A percentile compares a stretch with the other conserved stretches of the same genome.
Conservation (phyloP, 306 rosid genomes). For the Rubus parviflorus region DNA sequence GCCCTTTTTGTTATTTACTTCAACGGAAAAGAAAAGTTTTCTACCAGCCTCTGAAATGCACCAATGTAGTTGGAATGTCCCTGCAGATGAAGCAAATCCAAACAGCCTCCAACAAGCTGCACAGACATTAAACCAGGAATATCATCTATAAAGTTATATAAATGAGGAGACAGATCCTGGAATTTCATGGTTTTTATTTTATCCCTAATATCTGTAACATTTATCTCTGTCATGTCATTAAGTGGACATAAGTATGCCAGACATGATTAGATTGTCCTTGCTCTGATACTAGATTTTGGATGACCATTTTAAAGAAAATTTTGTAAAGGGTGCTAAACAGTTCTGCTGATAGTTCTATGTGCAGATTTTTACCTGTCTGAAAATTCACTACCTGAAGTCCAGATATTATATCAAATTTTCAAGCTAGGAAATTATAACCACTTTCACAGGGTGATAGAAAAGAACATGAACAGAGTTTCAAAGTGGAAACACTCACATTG, state of each 20-base stretch:
- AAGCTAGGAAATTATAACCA: not conserved
- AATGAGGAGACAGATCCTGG: not conserved
- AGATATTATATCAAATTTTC: not conserved
- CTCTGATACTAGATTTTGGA: not conserved
- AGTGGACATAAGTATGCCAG: not conserved
- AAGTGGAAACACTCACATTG: conserved; percentile 30
- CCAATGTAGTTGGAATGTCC: not conserved
- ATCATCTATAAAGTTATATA: not conserved
- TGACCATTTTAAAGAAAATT: not conserved
- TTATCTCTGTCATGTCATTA: not conserved
- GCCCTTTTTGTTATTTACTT: not conserved
- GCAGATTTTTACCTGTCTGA: too few species aligned
- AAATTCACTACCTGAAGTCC: not conserved
- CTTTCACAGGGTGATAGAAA: conserved; percentile 18
- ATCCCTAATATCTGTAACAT: conserved; percentile 5
- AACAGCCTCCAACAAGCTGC: conserved; percentile 29
- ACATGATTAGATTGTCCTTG: not conserved
- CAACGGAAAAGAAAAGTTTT: not conserved
- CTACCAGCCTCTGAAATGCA: conserved; percentile 12
- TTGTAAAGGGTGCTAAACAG: not conserved
- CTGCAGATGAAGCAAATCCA: conserved; percentile 17
- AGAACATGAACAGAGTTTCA: not conserved
- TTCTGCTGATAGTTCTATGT: not conserved
- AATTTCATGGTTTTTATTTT: not conserved
- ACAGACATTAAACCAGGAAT: not conserved